Base-by-base conservation (phyloP, 768 basidiomycete species). In the Xerocomellus chrysenteron region DNA sequence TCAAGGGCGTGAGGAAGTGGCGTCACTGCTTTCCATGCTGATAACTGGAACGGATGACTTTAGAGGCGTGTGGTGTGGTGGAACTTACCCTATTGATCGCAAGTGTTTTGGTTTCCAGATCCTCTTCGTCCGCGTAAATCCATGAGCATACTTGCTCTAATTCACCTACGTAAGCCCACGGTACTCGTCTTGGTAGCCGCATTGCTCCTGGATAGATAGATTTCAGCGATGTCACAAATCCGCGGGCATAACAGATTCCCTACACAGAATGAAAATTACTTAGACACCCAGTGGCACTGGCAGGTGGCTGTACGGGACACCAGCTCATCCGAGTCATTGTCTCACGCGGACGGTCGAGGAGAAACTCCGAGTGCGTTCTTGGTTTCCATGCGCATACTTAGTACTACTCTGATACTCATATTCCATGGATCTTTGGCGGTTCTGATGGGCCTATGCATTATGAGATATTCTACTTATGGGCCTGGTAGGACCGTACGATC, bases 1-100 rank as follows among this genome's bases (percentile, higher is more conserved):
- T 92, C 90, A 28, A 94, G 77, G 1, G 92, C 88, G 65, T 92
- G 89, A 5, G 92, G 92, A n/a, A 93, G 80, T 37, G 82, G 70
- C 13, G 85, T 86, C 43, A 83, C 78, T n/a, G 81, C 81, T 68
- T 75, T 86, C 91, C 92, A 94, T 16, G 90, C 89, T 36, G 89
- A 83, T 54, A 93, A 72, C 91, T 92, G 63, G 47, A 55, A 44
- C 56, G 49, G 43, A 55, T 64, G 53, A 63, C 12, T 65, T 47
- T 16, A 40, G 33, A 52, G 3, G 9, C 46, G 35, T 33, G 33
- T 28, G 12, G 19, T 17, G n/a, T 48, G 57, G 50, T 30, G 50
- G 39, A 42, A 75, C 82, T 55, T 57, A 89, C 93, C 64, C 84
- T 78, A 61, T 85, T 81, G 24, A 92, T 80, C 5, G 90, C 88